Base-by-base conservation (phyloP, 2,329 filamentous ascomycete species). In the Trichoderma afroharzianum region DNA sequence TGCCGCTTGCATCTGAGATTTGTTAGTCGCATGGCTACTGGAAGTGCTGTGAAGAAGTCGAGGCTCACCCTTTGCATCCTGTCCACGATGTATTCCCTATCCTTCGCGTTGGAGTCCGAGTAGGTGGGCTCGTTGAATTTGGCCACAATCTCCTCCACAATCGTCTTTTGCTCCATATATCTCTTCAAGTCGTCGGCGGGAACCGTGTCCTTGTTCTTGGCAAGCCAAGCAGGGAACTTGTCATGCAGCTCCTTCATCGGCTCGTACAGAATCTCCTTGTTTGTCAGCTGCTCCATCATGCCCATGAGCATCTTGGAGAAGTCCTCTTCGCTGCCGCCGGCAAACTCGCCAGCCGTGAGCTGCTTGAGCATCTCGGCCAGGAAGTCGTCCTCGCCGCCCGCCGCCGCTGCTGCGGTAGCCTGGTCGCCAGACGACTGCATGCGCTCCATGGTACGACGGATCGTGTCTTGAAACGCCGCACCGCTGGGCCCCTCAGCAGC, bases 261-360 rank as follows among this genome's bases (percentile, higher is more conserved):
- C 83, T 99, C 95, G 80, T 98, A 98, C 64, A 99, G 83, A 74
- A 99, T 98, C 76, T 98, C 96, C 85, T 97, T 98, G 82, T 97
- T 97, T 4, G 96, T 98, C 74, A 99, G 87, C 81, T 99, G 95
- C 83, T 98, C 94, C 95, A 99, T 98, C 94, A 98, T 97, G 68
- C 93, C 93, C 87, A 97, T 90, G 72, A 99, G 88, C 90, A 98
- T 94, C 83, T 97, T 95, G 71, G 93, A 94, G 77, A 98, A 93
- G 76, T 97, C 94, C 76, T 96, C 94, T 71, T 98, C 94, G 64
- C 79, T 77, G 47, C 81, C 82, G 11, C 88, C 91, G n/a, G 87
- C 89, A 1, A 85, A 81, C 28, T 88, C 87, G 77, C 93, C 92
- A 83, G 81, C 80, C 2, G 79, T 78, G 36, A 98, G 91, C 73